Conservation (phyloP, 306 rosid species). For the Casuarina cunninghamiana region DNA sequence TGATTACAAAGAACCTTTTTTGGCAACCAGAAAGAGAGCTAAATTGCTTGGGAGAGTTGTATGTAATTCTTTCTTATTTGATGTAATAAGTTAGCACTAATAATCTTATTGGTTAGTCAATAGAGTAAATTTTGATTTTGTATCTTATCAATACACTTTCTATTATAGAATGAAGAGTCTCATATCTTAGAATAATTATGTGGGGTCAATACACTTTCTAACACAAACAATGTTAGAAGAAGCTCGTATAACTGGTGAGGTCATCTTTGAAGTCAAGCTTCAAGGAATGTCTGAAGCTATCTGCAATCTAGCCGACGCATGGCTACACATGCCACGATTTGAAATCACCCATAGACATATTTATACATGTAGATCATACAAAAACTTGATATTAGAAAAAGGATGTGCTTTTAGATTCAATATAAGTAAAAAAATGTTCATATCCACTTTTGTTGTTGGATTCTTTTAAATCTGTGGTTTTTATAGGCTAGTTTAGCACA, state of each 20-base stretch:
- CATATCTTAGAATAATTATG: conserved; percentile 72
- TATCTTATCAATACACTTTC: conserved; percentile 4
- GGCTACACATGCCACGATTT: not conserved
- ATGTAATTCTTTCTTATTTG: conserved; percentile 26
- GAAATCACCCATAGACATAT: not conserved
- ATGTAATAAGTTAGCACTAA: not conserved
- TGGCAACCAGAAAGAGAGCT: conserved; percentile 76
- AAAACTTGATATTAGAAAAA: not conserved
- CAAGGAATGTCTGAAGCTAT: conserved; percentile 90
- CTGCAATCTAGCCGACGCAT: not conserved
- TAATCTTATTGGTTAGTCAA: conserved; percentile 15
- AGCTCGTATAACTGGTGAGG: conserved; percentile 72
- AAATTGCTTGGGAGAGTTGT: conserved; percentile 75
- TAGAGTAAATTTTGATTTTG: not conserved
- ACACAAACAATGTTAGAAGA: conserved; percentile 53
- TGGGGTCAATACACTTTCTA: conserved; percentile 48
- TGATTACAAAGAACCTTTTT: conserved; percentile 47
- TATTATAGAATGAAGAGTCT: conserved; percentile 71
- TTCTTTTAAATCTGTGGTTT: not conserved
- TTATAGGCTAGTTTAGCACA: not conserved
- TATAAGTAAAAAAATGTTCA: not conserved
- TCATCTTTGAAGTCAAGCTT: conserved; percentile 66
- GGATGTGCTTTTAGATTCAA: not conserved
- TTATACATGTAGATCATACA: not conserved
- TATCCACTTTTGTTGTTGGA: not conserved